Percentiles rank a stretch among this genome's conserved stretches.
phyloP scores from a whole-genome alignment of 208 protist species.

The Plasmodiophora brassicae region DNA sequence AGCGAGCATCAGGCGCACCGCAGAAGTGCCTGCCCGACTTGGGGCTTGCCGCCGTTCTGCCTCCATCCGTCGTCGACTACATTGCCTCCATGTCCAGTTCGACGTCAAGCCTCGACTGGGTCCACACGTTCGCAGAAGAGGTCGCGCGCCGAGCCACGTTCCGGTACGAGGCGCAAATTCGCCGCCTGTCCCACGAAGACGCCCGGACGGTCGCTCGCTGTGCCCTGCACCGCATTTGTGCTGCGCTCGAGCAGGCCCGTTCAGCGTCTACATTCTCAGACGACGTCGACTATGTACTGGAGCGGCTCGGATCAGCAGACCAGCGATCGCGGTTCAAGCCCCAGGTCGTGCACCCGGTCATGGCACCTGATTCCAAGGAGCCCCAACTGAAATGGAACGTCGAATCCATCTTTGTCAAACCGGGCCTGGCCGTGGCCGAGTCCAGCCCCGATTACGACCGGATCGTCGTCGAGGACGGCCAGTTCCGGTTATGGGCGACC shows the following conservation, averaged over 20 bases:
- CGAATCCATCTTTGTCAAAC: neutral
- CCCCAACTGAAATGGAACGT: neutral
- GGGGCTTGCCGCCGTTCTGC: neutral
- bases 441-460: neutral
- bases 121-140: neutral
- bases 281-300: neutral
- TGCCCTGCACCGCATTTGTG: neutral
- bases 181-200: neutral
- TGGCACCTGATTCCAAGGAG: too few relatives aligned
- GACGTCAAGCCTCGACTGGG: neutral
- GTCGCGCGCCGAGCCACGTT: neutral
- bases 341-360: neutral
- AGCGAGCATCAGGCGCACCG: neutral
- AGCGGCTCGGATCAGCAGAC: neutral
- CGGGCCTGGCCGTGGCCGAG: neutral
- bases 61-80: neutral
- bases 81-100: neutral
- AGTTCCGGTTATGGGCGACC: neutral
- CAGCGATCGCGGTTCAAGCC: neutral
- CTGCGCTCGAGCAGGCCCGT: neutral
- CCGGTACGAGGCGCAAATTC: constrained; percentile 12
- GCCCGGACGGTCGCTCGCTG: neutral
- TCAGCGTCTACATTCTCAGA: neutral
- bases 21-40: neutral
- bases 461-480: neutral